These are phyloP conservation scores for Furcasterigmium furcatum DNA, from an alignment of 2,329 filamentous ascomycete genomes.

Conservation along the genomic window DNA sequence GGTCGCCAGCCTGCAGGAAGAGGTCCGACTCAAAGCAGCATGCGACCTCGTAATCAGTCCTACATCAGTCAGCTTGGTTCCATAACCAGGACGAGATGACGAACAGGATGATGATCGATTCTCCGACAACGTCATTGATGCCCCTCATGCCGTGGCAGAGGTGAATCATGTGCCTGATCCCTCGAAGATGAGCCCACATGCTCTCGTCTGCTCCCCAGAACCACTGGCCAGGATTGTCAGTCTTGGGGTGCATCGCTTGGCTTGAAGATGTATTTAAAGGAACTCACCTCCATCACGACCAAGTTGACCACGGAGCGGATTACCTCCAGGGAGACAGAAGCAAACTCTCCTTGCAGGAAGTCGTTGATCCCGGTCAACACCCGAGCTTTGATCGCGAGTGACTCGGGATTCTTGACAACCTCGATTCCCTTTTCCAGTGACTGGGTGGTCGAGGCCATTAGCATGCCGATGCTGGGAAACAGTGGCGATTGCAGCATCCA, in stretches of 20 bases:
- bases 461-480: conserved; percentile 20
- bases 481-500: conserved; percentile 26
- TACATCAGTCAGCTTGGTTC: conserved; percentile 4
- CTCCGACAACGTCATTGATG: conserved; percentile 20
- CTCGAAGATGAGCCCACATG: conserved; percentile 24
- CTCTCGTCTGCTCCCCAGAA: conserved; percentile 21
- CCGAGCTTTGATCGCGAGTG: conserved; percentile 18
- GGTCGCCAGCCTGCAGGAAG: conserved; percentile 16
- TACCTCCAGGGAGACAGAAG: conserved; percentile 18
- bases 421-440: conserved; percentile 15
- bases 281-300: conserved; percentile 23
- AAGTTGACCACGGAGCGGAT: conserved; percentile 23
- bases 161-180: conserved; percentile 23
- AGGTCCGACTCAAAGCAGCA: conserved; percentile 23
- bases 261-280: no score
- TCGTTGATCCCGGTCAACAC: conserved; percentile 22
- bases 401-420: conserved; percentile 18
- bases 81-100: not conserved
- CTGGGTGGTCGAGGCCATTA: conserved; percentile 25
- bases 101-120: conserved; percentile 11
- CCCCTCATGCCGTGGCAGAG: conserved; percentile 18
- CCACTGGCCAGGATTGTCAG: conserved; percentile 7
- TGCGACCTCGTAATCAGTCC: conserved; percentile 25
- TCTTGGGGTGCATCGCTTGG: no score
- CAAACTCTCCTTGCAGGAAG: conserved; percentile 13